Evolutionary conservation across 768 basidiomycete species (phyloP).

Genomic region (Boletus reticulatus): DNA sequence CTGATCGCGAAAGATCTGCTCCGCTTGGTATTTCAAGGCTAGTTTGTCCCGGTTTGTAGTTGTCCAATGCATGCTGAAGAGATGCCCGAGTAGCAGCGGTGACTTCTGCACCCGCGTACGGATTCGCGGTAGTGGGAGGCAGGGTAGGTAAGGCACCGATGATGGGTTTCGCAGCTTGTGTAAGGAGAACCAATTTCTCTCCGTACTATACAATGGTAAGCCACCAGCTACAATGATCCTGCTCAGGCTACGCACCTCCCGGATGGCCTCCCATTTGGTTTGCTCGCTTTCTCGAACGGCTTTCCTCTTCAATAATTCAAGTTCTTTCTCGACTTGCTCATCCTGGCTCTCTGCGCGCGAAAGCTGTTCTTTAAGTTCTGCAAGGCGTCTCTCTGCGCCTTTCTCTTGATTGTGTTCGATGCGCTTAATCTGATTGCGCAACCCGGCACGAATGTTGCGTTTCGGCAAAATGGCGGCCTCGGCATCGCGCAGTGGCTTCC

Average conservation of each 20-base stretch:
- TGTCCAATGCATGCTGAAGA: slow-evolving; percentile 75
- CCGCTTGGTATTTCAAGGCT: slow-evolving; percentile 46
- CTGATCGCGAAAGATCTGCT: slow-evolving; percentile 61
- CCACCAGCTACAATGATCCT: not conserved
- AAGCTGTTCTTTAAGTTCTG: slow-evolving; percentile 70
- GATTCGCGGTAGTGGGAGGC: slow-evolving; percentile 55
- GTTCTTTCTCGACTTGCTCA: slow-evolving; percentile 62
- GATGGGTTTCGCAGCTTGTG: slow-evolving; percentile 67
- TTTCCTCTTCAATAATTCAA: slow-evolving; percentile 72
- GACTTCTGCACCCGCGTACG: slow-evolving; percentile 59
- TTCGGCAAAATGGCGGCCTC: slow-evolving; percentile 61
- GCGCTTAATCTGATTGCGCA: slow-evolving; percentile 60
- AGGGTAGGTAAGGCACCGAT: slow-evolving; percentile 60
- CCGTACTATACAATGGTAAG: slow-evolving; percentile 52
- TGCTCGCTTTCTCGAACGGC: slow-evolving; percentile 73
- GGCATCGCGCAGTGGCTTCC: slow-evolving; percentile 72
- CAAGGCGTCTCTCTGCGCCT: slow-evolving; percentile 50
- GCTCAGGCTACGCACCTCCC: slow-evolving; percentile 52
- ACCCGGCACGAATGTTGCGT: slow-evolving; percentile 53
- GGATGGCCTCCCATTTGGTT: slow-evolving; percentile 76
- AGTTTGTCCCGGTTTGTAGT: slow-evolving; percentile 68
- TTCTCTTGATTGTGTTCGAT: slow-evolving; percentile 67
- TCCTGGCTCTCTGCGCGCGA: slow-evolving; percentile 64
- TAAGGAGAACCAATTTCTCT: slow-evolving; percentile 73
- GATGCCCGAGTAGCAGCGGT: slow-evolving; percentile 73